A percentile compares a stretch with the other conserved stretches of the same genome.
Evolutionary conservation across 768 basidiomycete genomes (phyloP).

Genomic region (Russula abietina): DNA sequence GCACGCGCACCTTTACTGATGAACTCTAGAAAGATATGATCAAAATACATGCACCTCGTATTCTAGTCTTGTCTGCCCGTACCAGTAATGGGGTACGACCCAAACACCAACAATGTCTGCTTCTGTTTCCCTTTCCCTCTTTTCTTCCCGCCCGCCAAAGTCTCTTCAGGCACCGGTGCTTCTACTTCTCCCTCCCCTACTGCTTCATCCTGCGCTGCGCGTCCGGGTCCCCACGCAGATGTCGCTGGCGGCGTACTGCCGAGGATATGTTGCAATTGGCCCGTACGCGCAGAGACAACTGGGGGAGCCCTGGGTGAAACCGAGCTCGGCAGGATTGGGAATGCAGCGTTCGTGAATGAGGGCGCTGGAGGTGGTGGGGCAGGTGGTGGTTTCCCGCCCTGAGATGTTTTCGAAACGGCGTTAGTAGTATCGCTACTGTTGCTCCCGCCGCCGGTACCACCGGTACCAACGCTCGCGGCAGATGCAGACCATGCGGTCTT

Average conservation of each 20-base stretch:
- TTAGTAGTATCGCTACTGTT: slow-evolving; percentile 7
- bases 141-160: slow-evolving; percentile 45
- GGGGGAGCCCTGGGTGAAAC: slow-evolving; percentile 36
- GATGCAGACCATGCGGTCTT: slow-evolving; percentile 26
- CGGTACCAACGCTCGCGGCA: slow-evolving; percentile 26
- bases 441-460: slow-evolving; percentile 21
- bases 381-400: slow-evolving; percentile 7
- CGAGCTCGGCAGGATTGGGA: slow-evolving; percentile 62
- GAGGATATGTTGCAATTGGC: slow-evolving; percentile 61
- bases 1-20: too few relatives aligned
- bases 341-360: slow-evolving; percentile 48
- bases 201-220: slow-evolving; percentile 17
- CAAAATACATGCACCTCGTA: slow-evolving; percentile 41
- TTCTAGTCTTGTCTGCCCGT: slow-evolving; percentile 1
- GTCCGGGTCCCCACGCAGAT: slow-evolving; percentile 32
- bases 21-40: too few relatives aligned
- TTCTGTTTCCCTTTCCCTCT: slow-evolving; percentile 81
- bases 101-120: slow-evolving; percentile 72
- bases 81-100: slow-evolving; percentile 41
- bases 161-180: background rate
- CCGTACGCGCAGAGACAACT: slow-evolving; percentile 52
- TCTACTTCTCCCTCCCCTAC: slow-evolving; percentile 14
- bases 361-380: slow-evolving; percentile 35
- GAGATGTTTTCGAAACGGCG: slow-evolving; percentile 3
- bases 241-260: slow-evolving; percentile 39